phyloP scores from a whole-genome alignment of 192 early-diverging fungal genomes.

The Spizellomyces punctatus region DNA sequence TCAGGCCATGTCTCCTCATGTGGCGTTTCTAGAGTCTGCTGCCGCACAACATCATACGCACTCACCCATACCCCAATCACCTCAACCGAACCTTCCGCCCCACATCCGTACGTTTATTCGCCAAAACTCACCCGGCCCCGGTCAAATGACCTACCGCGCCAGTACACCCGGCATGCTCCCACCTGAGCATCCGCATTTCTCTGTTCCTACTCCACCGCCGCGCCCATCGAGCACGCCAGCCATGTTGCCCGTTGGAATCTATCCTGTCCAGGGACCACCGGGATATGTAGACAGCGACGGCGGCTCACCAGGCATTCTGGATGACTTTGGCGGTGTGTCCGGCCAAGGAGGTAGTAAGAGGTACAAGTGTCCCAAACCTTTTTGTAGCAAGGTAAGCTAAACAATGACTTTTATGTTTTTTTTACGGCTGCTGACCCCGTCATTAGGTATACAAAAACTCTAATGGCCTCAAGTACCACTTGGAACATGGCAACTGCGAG shows the following conservation, averaged over 20 bases:
- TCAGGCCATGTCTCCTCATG: too few species aligned
- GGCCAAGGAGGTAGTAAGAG: conserved; percentile 4
- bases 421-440: too few species aligned
- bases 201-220: not conserved
- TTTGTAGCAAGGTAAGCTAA: conserved; percentile 23
- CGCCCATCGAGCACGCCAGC: not conserved
- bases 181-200: not conserved
- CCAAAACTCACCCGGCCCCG: not conserved
- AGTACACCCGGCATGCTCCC: not conserved
- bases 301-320: not conserved
- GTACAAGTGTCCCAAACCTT: conserved; percentile 26
- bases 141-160: not conserved
- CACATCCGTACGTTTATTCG: not conserved
- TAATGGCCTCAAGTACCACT: conserved; percentile 95
- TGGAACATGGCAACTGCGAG: conserved; percentile 70
- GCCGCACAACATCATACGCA: too few species aligned
- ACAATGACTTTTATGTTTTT: conserved; percentile 3
- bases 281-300: not conserved
- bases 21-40: too few species aligned
- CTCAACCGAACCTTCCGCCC: not conserved
- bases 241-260: not conserved
- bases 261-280: not conserved
- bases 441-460: conserved; percentile 96
- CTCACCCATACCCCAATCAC: not conserved
- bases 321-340: not conserved